Conservation (phyloP, 345 rosid species). For the Orychophragmus violaceus region DNA sequence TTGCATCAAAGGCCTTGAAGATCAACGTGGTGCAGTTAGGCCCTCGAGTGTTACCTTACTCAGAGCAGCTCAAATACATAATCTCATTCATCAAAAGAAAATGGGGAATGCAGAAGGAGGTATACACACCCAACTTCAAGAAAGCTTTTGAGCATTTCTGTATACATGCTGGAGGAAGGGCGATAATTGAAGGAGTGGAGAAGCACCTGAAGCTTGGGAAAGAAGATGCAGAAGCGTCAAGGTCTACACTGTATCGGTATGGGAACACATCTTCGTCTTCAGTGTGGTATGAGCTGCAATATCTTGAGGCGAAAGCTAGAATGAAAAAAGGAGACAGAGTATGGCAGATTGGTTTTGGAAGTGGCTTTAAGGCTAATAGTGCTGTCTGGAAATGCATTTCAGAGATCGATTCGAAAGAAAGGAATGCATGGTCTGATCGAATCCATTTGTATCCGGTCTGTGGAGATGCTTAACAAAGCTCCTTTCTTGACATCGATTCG, state of each 20-base stretch:
- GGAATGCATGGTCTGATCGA: conserved; percentile 57
- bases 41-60: conserved; percentile 44
- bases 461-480: conserved; percentile 16
- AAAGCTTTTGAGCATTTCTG: conserved; percentile 60
- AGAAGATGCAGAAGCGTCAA: conserved; percentile 60
- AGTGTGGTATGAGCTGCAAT: conserved; percentile 67
- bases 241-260: conserved; percentile 53
- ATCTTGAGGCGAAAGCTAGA: conserved; percentile 52
- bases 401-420: conserved; percentile 28
- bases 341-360: conserved; percentile 67
- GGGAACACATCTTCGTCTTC: conserved; percentile 69
- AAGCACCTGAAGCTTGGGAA: conserved; percentile 45
- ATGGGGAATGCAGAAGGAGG: conserved; percentile 19
- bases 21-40: conserved; percentile 46
- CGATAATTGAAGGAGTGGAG: conserved; percentile 50
- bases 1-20: conserved; percentile 46
- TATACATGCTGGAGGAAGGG: conserved; percentile 57
- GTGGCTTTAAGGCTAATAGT: conserved; percentile 63
- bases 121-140: conserved; percentile 45
- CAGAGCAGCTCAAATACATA: conserved; percentile 44
- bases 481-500: conserved; percentile 11
- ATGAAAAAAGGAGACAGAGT: conserved; percentile 46
- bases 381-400: conserved; percentile 59
- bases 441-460: conserved; percentile 44
- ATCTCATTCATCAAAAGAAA: conserved; percentile 30